Evolutionary conservation across 805 yeast genomes (phyloP).

Genomic region (Metschnikowia dekortorum): DNA sequence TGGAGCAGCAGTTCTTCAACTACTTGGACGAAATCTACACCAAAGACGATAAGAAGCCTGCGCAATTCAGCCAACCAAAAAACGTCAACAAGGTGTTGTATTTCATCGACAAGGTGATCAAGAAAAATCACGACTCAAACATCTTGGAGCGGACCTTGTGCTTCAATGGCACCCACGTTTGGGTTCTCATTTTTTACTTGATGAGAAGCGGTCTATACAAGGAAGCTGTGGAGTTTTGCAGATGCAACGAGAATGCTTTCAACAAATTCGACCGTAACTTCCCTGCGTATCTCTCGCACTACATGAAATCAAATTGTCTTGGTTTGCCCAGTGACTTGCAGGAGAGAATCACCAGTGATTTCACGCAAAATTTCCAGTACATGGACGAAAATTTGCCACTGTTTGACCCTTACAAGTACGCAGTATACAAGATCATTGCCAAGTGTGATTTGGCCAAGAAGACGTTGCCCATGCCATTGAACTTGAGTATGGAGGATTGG

Average conservation of each 20-base stretch:
- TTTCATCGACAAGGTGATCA: slow-evolving; percentile 40
- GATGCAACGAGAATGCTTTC: slow-evolving; percentile 63
- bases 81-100: slow-evolving; percentile 67
- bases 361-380: slow-evolving; percentile 74
- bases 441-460: slow-evolving; percentile 73
- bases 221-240: slow-evolving; percentile 72
- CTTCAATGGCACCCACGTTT: slow-evolving; percentile 83
- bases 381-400: slow-evolving; percentile 43
- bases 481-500: slow-evolving; percentile 90
- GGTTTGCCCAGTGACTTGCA: slow-evolving; percentile 62
- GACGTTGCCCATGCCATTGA: slow-evolving; percentile 61
- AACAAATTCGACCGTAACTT: slow-evolving; percentile 83
- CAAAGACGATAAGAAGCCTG: slow-evolving; percentile 44
- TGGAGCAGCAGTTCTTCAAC: slow-evolving; percentile 75
- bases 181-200: slow-evolving; percentile 87
- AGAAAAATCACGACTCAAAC: slow-evolving; percentile 25
- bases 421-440: slow-evolving; percentile 89
- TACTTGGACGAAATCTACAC: slow-evolving; percentile 64
- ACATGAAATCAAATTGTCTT: slow-evolving; percentile 47
- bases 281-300: slow-evolving; percentile 73
- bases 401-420: slow-evolving; percentile 85
- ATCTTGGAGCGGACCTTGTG: slow-evolving; percentile 30
- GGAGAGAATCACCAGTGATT: slow-evolving; percentile 71
- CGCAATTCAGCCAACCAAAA: slow-evolving; percentile 50
- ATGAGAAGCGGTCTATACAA: slow-evolving; percentile 76